Evolutionary conservation across 805 yeast species (phyloP).

Genomic region (Starmerella etchellsii): DNA sequence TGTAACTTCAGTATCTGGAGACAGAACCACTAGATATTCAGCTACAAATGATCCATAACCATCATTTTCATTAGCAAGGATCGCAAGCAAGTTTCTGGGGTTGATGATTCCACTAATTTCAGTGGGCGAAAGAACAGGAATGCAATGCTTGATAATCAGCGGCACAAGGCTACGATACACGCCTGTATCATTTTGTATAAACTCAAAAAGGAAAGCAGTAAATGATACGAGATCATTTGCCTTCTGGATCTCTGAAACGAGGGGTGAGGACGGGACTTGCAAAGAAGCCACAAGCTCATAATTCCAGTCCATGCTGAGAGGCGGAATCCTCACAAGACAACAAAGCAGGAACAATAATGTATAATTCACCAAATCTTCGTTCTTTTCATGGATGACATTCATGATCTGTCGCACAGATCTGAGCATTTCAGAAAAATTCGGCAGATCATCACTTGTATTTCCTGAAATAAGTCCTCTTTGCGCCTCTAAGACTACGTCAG

Average conservation of each 20-base stretch:
- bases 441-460: constrained; percentile 38
- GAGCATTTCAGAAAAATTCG: constrained; percentile 35
- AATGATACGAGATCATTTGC: background rate
- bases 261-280: background rate
- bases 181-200: background rate
- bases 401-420: constrained; percentile 16
- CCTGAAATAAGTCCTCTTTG: constrained; percentile 43
- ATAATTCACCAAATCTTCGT: constrained; percentile 1
- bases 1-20: background rate
- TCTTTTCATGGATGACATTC: background rate
- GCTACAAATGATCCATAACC: constrained; percentile 9
- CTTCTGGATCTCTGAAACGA: background rate
- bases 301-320: constrained; percentile 5
- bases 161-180: background rate
- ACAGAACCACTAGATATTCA: constrained; percentile 7
- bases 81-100: background rate
- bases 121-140: background rate
- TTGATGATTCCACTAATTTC: background rate
- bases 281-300: constrained; percentile 2
- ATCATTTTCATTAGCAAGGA: background rate
- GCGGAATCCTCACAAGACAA: constrained; percentile 2
- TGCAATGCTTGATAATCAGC: background rate
- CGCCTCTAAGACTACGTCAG: constrained; percentile 73
- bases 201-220: background rate
- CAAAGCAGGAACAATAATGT: constrained; percentile 1